Evolutionary conservation across 495 filamentous ascomycete species (phyloP), one percentile per base, ranked within the genome.

Genomic region (Neohortaea acidophila): DNA sequence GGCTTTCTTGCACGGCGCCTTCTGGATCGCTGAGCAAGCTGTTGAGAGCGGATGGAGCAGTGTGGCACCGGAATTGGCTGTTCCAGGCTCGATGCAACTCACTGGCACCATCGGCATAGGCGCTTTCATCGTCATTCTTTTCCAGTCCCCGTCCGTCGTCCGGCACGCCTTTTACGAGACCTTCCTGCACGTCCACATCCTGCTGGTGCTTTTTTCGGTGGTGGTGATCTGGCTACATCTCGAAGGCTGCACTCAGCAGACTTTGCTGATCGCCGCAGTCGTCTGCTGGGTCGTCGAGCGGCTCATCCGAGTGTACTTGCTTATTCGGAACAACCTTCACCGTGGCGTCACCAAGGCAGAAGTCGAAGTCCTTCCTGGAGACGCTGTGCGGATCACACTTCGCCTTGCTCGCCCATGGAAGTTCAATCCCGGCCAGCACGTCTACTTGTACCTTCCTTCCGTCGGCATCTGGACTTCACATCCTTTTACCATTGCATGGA

Each of bases 141-240:
- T 66, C 3, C 68, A 71, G 32, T 79, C 85, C 20, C 63, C 77
- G 10, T 82, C 82, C 1, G 70, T 81, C 3, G 49, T 97, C 29
- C 74, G 89, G 24, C 87, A 94, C 57, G 86, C 87, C 13, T 94
- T 92, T 59, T 96, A 97, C 58, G 91, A 96, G 59, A 82, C 79
- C 0, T 97, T 96, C 61, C 65, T 96, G 40, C 75, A 81, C 47
- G 50, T 78, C 17, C 89, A 97, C 57, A 81, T 91, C 45, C 61
- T 72, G 18, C 55, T 85, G 11, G 81, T 73, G 11, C 56, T 72
- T 13, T 48, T 79, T 27, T 57, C 67, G 15, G 69, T 85, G 21
- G 68, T 64, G 38, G 68, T 67, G 48, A 60, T 79, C 1, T 92
- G 75, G 68, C 59, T 84, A 25, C 87, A 96, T 61, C 68, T 56